Evolutionary conservation across 192 early-diverging fungal genomes (phyloP).

Genomic region (Cladochytrium replicatum): DNA sequence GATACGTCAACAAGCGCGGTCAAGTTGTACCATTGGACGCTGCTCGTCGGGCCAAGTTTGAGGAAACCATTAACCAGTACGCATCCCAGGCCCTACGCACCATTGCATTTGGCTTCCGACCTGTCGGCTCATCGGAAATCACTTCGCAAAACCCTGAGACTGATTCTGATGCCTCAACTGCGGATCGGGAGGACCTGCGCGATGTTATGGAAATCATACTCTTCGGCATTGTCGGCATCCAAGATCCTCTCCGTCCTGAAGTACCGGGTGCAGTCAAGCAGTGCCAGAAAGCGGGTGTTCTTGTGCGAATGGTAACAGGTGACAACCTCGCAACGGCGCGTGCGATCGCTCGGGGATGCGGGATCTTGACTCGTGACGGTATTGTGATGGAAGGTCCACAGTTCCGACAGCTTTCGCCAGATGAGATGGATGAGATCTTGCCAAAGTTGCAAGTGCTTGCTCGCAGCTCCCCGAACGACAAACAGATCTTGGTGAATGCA

Average conservation of each 20-base stretch:
- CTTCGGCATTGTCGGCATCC: slow-evolving; percentile 87
- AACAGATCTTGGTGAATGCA: slow-evolving; percentile 84
- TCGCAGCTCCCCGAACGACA: slow-evolving; percentile 88
- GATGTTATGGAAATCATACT: slow-evolving; percentile 63
- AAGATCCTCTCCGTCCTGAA: slow-evolving; percentile 92
- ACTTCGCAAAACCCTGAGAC: not conserved
- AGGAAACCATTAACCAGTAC: slow-evolving; percentile 54
- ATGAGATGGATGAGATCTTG: slow-evolving; percentile 83
- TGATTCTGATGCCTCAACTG: slow-evolving; percentile 29
- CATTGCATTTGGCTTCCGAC: slow-evolving; percentile 67
- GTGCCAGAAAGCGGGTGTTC: slow-evolving; percentile 85
- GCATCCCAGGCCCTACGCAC: slow-evolving; percentile 79
- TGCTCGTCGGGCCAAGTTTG: slow-evolving; percentile 6
- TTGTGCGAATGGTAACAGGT: slow-evolving; percentile 99
- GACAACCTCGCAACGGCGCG: slow-evolving; percentile 90
- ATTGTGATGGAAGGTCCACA: slow-evolving; percentile 90
- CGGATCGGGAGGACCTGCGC: slow-evolving; percentile 36
- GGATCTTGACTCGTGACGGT: slow-evolving; percentile 78
- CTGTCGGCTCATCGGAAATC: slow-evolving; percentile 4
- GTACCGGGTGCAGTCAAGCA: slow-evolving; percentile 83
- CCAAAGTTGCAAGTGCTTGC: slow-evolving; percentile 93
- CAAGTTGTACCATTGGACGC: slow-evolving; percentile 16
- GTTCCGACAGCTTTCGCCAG: slow-evolving; percentile 73
- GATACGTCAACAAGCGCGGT: slow-evolving; percentile 25
- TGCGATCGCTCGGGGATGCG: slow-evolving; percentile 88